Evolutionary conservation across 78 protist genomes (phyloP).

Genomic region (Monocercomonoides exilis): DNA sequence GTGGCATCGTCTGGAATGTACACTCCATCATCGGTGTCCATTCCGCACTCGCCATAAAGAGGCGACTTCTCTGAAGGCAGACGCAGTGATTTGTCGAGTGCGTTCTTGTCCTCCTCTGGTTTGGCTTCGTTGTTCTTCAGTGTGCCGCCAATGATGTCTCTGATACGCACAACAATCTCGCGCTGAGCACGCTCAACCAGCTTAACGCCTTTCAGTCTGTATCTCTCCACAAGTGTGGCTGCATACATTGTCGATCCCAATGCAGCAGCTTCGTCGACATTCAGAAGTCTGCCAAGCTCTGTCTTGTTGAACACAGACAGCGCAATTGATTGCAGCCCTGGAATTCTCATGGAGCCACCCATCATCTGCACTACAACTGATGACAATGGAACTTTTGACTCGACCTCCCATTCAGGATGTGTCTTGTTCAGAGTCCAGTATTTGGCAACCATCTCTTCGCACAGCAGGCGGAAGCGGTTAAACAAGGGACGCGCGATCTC

Average conservation of each 20-base stretch:
- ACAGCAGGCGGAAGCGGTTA: not conserved
- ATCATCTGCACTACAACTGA: not conserved
- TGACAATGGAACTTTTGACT: not conserved
- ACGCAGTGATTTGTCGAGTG: not conserved
- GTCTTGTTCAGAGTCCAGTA: not conserved
- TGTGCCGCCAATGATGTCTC: too few relatives aligned
- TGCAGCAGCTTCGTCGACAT: conserved; percentile 8
- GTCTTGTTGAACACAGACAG: not conserved
- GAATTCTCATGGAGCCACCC: conserved; percentile 8
- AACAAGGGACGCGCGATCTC: not conserved
- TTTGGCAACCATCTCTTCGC: too few relatives aligned
- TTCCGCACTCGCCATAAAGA: not conserved
- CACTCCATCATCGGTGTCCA: not conserved
- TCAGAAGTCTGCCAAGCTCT: not conserved
- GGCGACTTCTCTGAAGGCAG: not conserved
- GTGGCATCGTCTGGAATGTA: not conserved
- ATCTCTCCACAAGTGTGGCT: not conserved
- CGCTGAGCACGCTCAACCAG: not conserved
- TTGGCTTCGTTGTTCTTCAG: too few relatives aligned
- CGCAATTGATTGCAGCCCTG: not conserved
- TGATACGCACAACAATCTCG: not conserved
- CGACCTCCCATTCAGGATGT: not conserved
- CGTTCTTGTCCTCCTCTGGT: not conserved
- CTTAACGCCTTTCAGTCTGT: not conserved
- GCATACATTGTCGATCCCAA: conserved; percentile 7